Evolutionary conservation across 139 green algal species (phyloP), one percentile per base, ranked within the genome.

Genomic region (Raphidocelis subcapitata): DNA sequence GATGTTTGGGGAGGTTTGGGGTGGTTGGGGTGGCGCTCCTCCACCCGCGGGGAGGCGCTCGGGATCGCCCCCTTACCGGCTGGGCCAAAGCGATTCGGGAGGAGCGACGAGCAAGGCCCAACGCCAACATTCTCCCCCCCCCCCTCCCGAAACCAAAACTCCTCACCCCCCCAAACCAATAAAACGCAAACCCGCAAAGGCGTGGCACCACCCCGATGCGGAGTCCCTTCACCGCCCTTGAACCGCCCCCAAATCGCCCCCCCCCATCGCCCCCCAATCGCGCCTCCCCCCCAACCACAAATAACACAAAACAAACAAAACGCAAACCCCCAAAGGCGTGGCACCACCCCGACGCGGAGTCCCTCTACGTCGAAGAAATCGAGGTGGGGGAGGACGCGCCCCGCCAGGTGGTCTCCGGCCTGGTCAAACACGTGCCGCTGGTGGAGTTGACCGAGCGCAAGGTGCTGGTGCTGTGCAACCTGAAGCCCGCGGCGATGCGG

Each of bases 401-500:
- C 2, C 70, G 67, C 33, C 63, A 49, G 65, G 91, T 98, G 12
- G 89, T 97, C 1, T 91, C 77, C 5, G 94, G 94, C 5, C 84
- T 98, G n/a, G 93, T 96, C 12, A 97, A 97, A 76, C 89, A 90
- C 87, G 90, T 97, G 49, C 84, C 90, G 3, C 81, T 94, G 72
- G 89, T 74, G 24, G 74, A 90, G 79, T 92, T 94, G 89, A 87
- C 91, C 79, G 31, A 81, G 44, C 75, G 67, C 37, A 44, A 56
- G 2, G 92, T 97, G 44, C 84, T 95, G 28, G 69, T 95, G 15
- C 82, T 98, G 49, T 89, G 82, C 82, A 98, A 98, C 87, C 81
- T 98, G 28, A 98, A 98, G 84, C 90, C 94, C 0, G 91, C 88
- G 21, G 93, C 92, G 54, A 97, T 98, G 94, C 81, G 92, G 3